phyloP scores from a whole-genome alignment of 2,329 filamentous ascomycete species.

The Cladophialophora carrionii region DNA sequence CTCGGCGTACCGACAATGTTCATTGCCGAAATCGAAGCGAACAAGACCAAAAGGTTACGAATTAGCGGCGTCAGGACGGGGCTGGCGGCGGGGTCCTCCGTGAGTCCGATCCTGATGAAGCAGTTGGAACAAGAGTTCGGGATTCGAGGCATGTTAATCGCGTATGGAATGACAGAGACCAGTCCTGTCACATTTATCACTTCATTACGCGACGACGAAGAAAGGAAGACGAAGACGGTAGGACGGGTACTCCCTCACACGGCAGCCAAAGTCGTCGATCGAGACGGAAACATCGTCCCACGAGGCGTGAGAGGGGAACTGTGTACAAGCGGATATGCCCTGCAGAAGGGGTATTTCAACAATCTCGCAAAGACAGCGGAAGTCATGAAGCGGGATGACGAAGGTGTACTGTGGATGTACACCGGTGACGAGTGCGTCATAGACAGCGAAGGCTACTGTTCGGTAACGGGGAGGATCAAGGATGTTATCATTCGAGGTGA shows the following conservation, averaged over 20 bases:
- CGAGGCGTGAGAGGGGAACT: constrained; percentile 75
- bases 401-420: constrained; percentile 75
- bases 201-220: constrained; percentile 71
- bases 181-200: constrained; percentile 75
- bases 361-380: constrained; percentile 70
- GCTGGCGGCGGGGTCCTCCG: constrained; percentile 81
- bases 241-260: constrained; percentile 82
- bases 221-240: constrained; percentile 72
- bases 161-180: constrained; percentile 96
- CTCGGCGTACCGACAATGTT: constrained; percentile 36
- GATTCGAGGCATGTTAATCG: constrained; percentile 82
- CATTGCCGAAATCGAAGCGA: constrained; percentile 29
- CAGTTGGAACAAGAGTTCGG: constrained; percentile 73
- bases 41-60: constrained; percentile 15
- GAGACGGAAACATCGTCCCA: constrained; percentile 65
- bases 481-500: constrained; percentile 79
- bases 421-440: constrained; percentile 89
- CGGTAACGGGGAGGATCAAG: constrained; percentile 69
- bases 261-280: constrained; percentile 73
- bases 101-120: constrained; percentile 68
- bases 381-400: constrained; percentile 55
- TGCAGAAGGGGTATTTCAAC: constrained; percentile 87
- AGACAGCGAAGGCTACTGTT: constrained; percentile 73
- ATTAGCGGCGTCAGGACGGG: constrained; percentile 67
- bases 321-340: constrained; percentile 77